Evolutionary conservation across 2,329 filamentous ascomycete genomes (phyloP).

Genomic region (Cryphonectria parasitica): DNA sequence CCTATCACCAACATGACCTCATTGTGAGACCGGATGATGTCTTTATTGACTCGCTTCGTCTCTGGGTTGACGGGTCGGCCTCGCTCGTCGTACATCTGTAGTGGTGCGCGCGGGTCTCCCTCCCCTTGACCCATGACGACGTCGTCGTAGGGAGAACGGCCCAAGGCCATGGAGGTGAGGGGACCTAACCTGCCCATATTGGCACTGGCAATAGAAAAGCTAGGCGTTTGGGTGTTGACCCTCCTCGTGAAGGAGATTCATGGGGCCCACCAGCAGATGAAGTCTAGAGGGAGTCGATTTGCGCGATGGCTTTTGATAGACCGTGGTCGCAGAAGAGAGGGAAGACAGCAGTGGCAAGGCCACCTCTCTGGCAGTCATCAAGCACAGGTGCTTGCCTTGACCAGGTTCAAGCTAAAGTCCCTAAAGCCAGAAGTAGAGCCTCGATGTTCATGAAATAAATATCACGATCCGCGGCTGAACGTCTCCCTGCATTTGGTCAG

Average conservation of each 20-base stretch:
- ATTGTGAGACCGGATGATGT: constrained; percentile 63
- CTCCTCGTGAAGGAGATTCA: neutral
- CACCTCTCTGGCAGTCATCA: neutral
- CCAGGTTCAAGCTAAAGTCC: neutral
- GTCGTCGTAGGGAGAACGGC: constrained; percentile 64
- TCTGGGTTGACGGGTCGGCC: constrained; percentile 60
- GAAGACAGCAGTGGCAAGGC: neutral
- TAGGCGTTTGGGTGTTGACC: neutral
- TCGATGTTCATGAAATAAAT: neutral
- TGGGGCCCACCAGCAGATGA: neutral
- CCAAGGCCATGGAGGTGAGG: constrained; percentile 60
- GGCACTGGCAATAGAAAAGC: neutral
- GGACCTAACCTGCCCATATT: constrained; percentile 60
- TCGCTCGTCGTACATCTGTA: constrained; percentile 58
- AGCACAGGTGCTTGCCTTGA: neutral
- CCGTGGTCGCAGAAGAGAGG: neutral
- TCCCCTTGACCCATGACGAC: constrained; percentile 55
- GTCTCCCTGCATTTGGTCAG: neutral
- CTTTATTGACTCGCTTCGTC: constrained; percentile 58
- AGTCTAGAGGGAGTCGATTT: neutral
- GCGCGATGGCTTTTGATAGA: neutral
- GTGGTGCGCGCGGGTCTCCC: constrained; percentile 44
- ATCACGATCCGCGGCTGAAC: neutral
- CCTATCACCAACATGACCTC: constrained; percentile 67
- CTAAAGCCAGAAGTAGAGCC: neutral